phyloP scores from a whole-genome alignment of 169 alveolate species.

The Neospora caninum region DNA sequence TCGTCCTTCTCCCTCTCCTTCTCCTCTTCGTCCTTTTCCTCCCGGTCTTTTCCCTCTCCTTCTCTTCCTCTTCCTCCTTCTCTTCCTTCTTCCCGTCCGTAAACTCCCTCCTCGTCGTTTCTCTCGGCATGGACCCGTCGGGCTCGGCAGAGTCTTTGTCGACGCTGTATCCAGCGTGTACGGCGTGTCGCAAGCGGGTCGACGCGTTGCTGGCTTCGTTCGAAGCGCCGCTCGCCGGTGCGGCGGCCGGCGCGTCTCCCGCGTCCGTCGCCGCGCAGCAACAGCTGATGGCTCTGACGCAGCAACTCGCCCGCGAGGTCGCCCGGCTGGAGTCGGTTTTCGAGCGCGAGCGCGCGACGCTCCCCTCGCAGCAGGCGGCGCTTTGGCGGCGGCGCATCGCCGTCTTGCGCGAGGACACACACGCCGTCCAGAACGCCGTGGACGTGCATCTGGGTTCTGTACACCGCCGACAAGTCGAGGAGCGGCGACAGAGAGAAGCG shows the following conservation, averaged over 20 bases:
- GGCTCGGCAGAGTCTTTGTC: neutral
- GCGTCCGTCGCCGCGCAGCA: constrained; percentile 27
- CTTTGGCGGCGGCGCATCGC: constrained; percentile 28
- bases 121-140: neutral
- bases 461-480: neutral
- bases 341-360: neutral
- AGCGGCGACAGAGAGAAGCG: neutral
- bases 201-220: neutral
- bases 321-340: neutral
- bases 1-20: neutral
- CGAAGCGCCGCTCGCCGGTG: neutral
- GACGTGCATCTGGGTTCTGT: neutral
- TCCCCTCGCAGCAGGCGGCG: constrained; percentile 2
- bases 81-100: too few species aligned
- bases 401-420: neutral
- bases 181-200: neutral
- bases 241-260: neutral
- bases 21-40: neutral
- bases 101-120: neutral
- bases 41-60: too few species aligned
- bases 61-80: neutral
- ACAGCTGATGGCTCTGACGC: constrained; percentile 15
- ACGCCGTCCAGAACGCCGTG: constrained; percentile 7
- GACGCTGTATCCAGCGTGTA: constrained; percentile 8
- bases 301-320: neutral